A percentile compares a stretch with the other conserved stretches of the same genome.
Conservation (phyloP, 2,329 filamentous ascomycete genomes). For the Talaromyces sp. region DNA sequence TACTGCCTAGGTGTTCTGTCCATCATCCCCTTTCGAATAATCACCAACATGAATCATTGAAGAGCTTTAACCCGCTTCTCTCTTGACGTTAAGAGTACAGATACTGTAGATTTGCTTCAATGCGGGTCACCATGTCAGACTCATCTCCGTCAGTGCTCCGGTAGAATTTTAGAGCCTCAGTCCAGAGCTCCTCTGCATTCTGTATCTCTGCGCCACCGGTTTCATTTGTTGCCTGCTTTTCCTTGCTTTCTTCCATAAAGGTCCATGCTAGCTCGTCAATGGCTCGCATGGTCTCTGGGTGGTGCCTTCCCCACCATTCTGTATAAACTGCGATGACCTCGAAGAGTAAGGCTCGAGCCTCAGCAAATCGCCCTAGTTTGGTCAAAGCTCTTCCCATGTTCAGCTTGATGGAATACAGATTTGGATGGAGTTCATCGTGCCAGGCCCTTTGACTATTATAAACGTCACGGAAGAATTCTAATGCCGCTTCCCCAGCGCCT, state of each 20-base stretch:
- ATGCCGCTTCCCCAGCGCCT: background rate
- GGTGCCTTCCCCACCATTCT: background rate
- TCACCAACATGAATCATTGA: too few species aligned
- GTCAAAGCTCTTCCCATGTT: slow-evolving; percentile 5
- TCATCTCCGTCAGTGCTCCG: background rate
- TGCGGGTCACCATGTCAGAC: background rate
- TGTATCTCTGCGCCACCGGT: background rate
- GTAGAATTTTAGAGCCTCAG: background rate
- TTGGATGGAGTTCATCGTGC: background rate
- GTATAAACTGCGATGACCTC: slow-evolving; percentile 1
- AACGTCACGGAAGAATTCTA: background rate
- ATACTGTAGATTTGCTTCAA: background rate
- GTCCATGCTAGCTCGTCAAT: background rate
- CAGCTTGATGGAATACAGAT: background rate
- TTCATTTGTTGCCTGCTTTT: background rate
- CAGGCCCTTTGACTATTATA: background rate
- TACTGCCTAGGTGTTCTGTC: too few species aligned
- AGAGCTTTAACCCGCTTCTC: background rate
- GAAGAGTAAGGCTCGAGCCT: background rate
- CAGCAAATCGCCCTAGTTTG: background rate
- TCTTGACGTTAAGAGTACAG: background rate
- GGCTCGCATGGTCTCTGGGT: background rate
- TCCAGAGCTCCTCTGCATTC: background rate
- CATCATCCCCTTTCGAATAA: too few species aligned
- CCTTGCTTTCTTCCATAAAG: background rate